A percentile compares a stretch with the other conserved stretches of the same genome.
Evolutionary conservation across 331 rosid genomes (phyloP).

Genomic region (Rhamnella rubrinervis): DNA sequence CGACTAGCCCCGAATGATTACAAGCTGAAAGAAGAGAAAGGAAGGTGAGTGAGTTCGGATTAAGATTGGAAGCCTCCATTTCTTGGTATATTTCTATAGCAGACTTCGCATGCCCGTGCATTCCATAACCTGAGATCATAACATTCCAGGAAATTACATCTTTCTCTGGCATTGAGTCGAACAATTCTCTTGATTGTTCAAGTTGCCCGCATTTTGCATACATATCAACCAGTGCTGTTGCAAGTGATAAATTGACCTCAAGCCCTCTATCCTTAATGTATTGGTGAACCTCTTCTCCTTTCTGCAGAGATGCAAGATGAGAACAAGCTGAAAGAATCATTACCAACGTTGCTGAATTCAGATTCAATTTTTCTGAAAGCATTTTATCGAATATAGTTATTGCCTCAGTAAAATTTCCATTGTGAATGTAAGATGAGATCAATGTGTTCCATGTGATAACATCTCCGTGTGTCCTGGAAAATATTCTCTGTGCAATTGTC

Average conservation of each 20-base stretch:
- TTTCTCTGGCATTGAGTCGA: conserved; percentile 55
- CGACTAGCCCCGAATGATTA: conserved; percentile 63
- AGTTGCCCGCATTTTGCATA: conserved; percentile 78
- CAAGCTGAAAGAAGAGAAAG: conserved; percentile 80
- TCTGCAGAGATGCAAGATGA: conserved; percentile 57
- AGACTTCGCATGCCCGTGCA: conserved; percentile 59
- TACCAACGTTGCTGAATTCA: conserved; percentile 52
- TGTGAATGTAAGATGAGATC: conserved; percentile 55
- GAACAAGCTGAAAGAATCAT: conserved; percentile 67
- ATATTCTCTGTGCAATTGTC: conserved; percentile 46
- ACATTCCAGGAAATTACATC: conserved; percentile 74
- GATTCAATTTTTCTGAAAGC: conserved; percentile 44
- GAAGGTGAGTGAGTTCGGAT: conserved; percentile 65
- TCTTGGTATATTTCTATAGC: conserved; percentile 49
- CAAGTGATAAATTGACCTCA: conserved; percentile 50
- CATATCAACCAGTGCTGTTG: conserved; percentile 80
- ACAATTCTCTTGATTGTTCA: conserved; percentile 51
- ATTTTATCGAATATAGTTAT: conserved; percentile 47
- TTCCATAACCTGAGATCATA: conserved; percentile 72
- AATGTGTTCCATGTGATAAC: conserved; percentile 66
- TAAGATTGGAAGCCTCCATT: conserved; percentile 60
- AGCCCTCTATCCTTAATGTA: conserved; percentile 42
- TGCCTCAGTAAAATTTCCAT: conserved; percentile 44
- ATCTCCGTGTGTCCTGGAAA: conserved; percentile 35
- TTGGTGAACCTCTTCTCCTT: conserved; percentile 52